Percentiles rank a stretch among this genome's conserved stretches.
Conservation (phyloP, 2,329 filamentous ascomycete genomes). For the Pezicula carpinea region DNA sequence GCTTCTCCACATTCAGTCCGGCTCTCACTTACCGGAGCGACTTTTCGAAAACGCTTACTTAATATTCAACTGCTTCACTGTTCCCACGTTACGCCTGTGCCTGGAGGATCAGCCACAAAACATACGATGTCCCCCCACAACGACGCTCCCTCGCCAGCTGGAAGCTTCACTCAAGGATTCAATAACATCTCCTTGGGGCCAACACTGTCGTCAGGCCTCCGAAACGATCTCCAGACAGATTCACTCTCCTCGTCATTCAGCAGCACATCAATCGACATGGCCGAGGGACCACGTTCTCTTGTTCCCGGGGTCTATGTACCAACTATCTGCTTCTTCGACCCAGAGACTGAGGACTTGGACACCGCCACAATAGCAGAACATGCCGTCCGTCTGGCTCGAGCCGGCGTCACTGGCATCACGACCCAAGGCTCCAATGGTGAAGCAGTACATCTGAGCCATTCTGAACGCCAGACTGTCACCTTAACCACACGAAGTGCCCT, state of each 20-base stretch:
- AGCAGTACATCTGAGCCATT: slow-evolving; percentile 59
- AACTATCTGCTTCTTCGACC: slow-evolving; percentile 69
- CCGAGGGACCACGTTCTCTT: slow-evolving; percentile 34
- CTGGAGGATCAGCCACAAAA: background rate
- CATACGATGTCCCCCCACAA: slow-evolving; percentile 41
- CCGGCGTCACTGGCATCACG: slow-evolving; percentile 56
- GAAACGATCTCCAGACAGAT: slow-evolving; percentile 23
- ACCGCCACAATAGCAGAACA: slow-evolving; percentile 42
- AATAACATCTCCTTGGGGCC: slow-evolving; percentile 16
- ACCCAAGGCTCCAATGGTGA: slow-evolving; percentile 66
- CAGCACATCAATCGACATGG: slow-evolving; percentile 30
- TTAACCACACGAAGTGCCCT: slow-evolving; percentile 55
- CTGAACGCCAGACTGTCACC: slow-evolving; percentile 57
- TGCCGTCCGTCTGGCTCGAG: slow-evolving; percentile 53
- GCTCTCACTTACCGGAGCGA: too few species aligned
- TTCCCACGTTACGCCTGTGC: background rate
- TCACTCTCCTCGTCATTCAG: slow-evolving; percentile 35
- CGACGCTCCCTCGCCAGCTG: slow-evolving; percentile 41
- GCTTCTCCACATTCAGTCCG: too few species aligned
- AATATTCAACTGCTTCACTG: background rate
- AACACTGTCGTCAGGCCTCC: slow-evolving; percentile 14
- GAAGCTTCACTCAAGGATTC: slow-evolving; percentile 40
- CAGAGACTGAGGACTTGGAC: slow-evolving; percentile 62
- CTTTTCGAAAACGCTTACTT: background rate
- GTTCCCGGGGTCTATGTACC: slow-evolving; percentile 64